These are phyloP conservation scores for Candida pseudoviswanathii DNA, from an alignment of 1,139 yeast species.

Conservation along the genomic window DNA sequence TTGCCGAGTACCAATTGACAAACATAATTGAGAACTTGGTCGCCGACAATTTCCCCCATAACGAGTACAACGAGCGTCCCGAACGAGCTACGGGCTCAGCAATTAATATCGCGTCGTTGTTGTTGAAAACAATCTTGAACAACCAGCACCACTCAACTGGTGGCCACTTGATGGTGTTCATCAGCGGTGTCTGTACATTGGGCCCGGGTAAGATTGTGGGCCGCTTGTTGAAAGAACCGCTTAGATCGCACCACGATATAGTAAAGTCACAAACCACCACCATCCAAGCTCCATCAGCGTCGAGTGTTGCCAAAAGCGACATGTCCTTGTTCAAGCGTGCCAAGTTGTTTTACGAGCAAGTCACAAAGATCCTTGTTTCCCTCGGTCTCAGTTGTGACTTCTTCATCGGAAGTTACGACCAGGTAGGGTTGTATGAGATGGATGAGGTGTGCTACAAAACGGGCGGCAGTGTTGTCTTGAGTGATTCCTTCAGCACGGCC, in stretches of 20 bases:
- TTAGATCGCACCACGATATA: slow-evolving; percentile 62
- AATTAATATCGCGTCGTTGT: slow-evolving; percentile 56
- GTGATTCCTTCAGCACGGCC: slow-evolving; percentile 66
- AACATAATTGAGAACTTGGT: slow-evolving; percentile 54
- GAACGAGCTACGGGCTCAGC: slow-evolving; percentile 70
- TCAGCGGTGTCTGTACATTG: slow-evolving; percentile 59
- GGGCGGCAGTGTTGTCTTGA: slow-evolving; percentile 63
- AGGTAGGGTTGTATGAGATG: slow-evolving; percentile 68
- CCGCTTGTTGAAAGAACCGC: slow-evolving; percentile 49
- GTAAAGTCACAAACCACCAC: slow-evolving; percentile 41
- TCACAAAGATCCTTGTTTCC: slow-evolving; percentile 39
- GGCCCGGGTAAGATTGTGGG: slow-evolving; percentile 61
- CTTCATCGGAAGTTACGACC: slow-evolving; percentile 68
- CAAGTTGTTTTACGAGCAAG: slow-evolving; percentile 44
- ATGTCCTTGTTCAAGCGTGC: slow-evolving; percentile 36
- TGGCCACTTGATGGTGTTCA: slow-evolving; percentile 60
- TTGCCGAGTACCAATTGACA: slow-evolving; percentile 59
- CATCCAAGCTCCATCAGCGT: slow-evolving; percentile 27
- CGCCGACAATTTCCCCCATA: slow-evolving; percentile 55
- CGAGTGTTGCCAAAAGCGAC: slow-evolving; percentile 31
- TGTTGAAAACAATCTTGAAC: slow-evolving; percentile 48
- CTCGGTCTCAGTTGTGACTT: slow-evolving; percentile 58
- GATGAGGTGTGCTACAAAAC: slow-evolving; percentile 57
- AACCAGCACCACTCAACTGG: slow-evolving; percentile 47
- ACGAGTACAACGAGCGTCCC: slow-evolving; percentile 49